Base-by-base conservation (phyloP, 345 rosid genomes). In the Rhizophora apiculata region DNA sequence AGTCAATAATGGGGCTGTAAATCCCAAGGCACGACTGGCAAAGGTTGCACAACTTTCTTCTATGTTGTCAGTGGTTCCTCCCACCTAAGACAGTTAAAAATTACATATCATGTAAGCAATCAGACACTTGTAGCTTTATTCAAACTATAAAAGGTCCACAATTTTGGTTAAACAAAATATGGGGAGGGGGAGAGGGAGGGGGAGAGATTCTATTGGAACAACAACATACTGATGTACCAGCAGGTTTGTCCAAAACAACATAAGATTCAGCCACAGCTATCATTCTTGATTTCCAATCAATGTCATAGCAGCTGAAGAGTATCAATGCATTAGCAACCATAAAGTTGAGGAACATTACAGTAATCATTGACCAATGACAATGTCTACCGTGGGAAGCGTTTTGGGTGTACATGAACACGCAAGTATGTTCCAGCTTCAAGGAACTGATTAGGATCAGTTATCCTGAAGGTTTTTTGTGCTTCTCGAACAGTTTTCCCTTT, bases 11-110 rank as follows among this genome's bases (percentile, higher is more conserved):
- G 93, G 95, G 65, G 78, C 72, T 13, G 70, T 65, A 20, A 91
- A 81, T 70, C 85, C 89, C 74, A 94, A 58, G 10, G 97, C 96
- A 59, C 89, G 97, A 66, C 87, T 76, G 29, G 93, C 80, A 80
- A 94, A 94, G 39, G 95, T 91, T 61, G 91, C 94, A 84, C 98
- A 91, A 70, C 88, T 88, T 84, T 94, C 98, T 82, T 91, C 96
- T 29, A 91, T 89, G 81, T 94, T 94, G 79, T 94, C 95, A 0
- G 87, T 75, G 10, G 98, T 91, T 71, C 97, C 98, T 55, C 98
- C 98, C 48, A 94, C 97, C 98, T 93, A 63, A 62, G 15, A 54
- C 66, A 53, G 59, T 67, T 67, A n/a, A 59, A n/a, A 58, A 53
- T 19, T 22, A 55, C 15, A 64, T 16, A 64, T 52, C n/a, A 22